phyloP scores from a whole-genome alignment of 2,329 filamentous ascomycete species.

The Trichophyton simii region DNA sequence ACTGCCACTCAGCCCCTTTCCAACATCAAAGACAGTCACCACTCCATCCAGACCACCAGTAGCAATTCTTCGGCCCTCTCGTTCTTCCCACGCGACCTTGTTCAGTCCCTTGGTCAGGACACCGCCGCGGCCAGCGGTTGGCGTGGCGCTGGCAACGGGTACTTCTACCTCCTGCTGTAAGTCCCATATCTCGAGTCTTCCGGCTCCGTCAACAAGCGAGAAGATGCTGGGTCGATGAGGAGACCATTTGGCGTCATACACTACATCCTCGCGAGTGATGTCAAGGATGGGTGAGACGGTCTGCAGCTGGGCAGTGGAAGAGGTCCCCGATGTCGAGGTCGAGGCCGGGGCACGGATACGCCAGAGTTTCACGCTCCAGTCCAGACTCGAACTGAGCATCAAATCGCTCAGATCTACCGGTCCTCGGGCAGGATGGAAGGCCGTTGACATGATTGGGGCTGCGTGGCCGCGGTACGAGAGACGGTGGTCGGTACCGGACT shows the following conservation, averaged over 20 bases:
- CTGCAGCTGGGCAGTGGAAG: constrained; percentile 29
- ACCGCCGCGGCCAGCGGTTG: constrained; percentile 48
- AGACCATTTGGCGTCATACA: constrained; percentile 94
- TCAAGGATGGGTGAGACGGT: constrained; percentile 66
- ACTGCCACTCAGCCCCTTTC: constrained; percentile 59
- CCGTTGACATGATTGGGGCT: constrained; percentile 87
- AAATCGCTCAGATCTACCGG: constrained; percentile 90
- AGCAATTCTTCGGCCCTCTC: constrained; percentile 73
- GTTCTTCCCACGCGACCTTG: constrained; percentile 85
- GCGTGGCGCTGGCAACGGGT: constrained; percentile 67
- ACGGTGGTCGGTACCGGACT: constrained; percentile 83
- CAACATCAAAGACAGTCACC: constrained; percentile 84
- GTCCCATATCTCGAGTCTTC: constrained; percentile 89
- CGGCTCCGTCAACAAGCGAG: constrained; percentile 83
- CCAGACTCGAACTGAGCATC: constrained; percentile 79
- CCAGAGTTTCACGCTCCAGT: constrained; percentile 98
- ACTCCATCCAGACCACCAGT: constrained; percentile 86
- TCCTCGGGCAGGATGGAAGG: constrained; percentile 86
- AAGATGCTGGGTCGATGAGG: constrained; percentile 91
- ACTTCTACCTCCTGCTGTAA: constrained; percentile 86
- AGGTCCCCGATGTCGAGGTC: constrained; percentile 23
- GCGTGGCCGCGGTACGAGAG: constrained; percentile 83
- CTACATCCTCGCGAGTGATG: constrained; percentile 85
- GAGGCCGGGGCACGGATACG: constrained; percentile 54
- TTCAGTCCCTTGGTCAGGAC: constrained; percentile 79